Conservation (phyloP, 2,329 filamentous ascomycete genomes). For the Fusarium sp. region DNA sequence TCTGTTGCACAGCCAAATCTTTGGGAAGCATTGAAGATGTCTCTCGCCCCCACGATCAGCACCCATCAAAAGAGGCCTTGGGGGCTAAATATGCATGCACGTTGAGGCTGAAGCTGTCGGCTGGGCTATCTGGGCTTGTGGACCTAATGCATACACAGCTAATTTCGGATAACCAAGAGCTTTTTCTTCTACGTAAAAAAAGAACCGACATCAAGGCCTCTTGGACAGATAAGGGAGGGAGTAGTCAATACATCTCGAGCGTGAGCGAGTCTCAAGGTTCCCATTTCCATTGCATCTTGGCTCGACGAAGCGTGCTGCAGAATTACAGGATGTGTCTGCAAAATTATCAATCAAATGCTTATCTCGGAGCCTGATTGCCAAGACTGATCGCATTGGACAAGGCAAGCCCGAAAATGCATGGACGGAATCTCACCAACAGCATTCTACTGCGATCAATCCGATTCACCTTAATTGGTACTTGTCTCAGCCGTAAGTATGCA, state of each 20-base stretch:
- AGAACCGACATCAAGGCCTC: accelerated
- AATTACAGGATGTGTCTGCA: background rate
- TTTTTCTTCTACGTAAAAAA: accelerated
- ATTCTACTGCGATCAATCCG: background rate
- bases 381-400: background rate
- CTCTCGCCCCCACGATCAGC: background rate
- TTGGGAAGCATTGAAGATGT: background rate
- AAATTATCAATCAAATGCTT: background rate
- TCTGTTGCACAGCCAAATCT: too few species aligned
- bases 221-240: too few species aligned
- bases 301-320: accelerated
- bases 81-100: background rate
- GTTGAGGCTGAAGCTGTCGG: background rate
- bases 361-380: background rate
- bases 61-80: background rate
- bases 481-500: background rate
- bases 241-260: background rate
- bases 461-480: background rate
- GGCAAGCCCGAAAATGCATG: background rate
- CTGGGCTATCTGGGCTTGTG: background rate
- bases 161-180: too few species aligned
- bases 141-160: background rate
- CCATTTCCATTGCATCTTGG: background rate
- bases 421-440: background rate
- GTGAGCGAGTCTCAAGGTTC: too few species aligned